A percentile compares a stretch with the other conserved stretches of the same genome.
These are phyloP conservation scores for Penicillium sp. DNA, from an alignment of 2,329 filamentous ascomycete species.

Conservation along the genomic window DNA sequence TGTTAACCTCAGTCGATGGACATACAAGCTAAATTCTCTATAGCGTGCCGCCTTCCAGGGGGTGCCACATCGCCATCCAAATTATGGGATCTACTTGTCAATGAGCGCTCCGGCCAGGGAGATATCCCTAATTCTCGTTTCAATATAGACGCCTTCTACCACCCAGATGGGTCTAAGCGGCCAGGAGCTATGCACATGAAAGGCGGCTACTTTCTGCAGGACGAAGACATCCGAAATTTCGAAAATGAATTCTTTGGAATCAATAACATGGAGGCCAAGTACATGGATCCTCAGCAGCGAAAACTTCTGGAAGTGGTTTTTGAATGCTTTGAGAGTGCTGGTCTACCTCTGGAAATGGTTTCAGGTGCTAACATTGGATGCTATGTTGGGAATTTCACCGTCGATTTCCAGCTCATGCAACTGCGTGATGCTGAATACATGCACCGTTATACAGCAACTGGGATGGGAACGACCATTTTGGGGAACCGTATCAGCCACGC, in stretches of 20 bases:
- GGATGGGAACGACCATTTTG: background rate
- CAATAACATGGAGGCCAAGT: slow-evolving; percentile 1
- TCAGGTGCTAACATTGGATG: slow-evolving; percentile 1
- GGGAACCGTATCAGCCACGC: slow-evolving; percentile 1
- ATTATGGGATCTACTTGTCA: too few species aligned
- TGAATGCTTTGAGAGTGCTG: slow-evolving; percentile 5
- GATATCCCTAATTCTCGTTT: too few species aligned
- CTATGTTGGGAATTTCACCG: slow-evolving; percentile 2
- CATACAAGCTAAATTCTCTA: too few species aligned
- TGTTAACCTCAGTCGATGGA: too few species aligned
- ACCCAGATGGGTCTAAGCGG: background rate
- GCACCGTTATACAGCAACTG: background rate
- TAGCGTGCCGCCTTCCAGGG: too few species aligned
- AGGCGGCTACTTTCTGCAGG: slow-evolving; percentile 2
- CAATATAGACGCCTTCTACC: background rate
- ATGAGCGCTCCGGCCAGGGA: too few species aligned
- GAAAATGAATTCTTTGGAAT: slow-evolving; percentile 5
- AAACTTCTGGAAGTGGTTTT: slow-evolving; percentile 1
- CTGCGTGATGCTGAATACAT: background rate
- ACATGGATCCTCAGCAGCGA: slow-evolving; percentile 9
- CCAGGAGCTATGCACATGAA: background rate
- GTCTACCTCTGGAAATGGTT: background rate
- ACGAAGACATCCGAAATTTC: background rate
- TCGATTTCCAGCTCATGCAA: slow-evolving; percentile 1
- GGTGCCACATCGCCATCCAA: too few species aligned